Percentiles rank a stretch among this genome's conserved stretches.
These are phyloP conservation scores for Salmacisia buchloeana DNA, from an alignment of 1,284 basidiomycete genomes.

Conservation along the genomic window DNA sequence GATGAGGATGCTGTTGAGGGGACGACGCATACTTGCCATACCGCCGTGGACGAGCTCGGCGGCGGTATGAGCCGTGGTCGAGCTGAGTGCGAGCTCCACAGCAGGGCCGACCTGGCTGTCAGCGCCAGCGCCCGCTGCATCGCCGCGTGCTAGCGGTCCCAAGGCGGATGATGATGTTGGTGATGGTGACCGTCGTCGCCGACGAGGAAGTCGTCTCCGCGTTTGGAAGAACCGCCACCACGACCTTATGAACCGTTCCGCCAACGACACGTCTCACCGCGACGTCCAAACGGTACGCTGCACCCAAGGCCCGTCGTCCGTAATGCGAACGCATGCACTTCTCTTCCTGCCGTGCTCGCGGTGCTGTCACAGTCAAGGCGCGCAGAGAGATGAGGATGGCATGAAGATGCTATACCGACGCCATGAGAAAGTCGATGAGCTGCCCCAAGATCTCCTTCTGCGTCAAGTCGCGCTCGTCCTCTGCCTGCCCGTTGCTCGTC, in stretches of 20 bases:
- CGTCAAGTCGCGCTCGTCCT: background rate
- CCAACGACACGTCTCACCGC: too few species aligned
- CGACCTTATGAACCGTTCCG: too few species aligned
- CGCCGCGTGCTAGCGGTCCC: background rate
- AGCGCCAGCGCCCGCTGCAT: too few species aligned
- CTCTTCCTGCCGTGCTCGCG: background rate
- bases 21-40: too few species aligned
- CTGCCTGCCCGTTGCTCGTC: background rate
- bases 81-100: background rate
- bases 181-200: too few species aligned
- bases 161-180: background rate
- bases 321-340: too few species aligned
- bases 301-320: too few species aligned
- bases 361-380: too few species aligned
- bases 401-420: background rate
- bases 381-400: background rate
- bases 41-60: background rate
- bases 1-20: too few species aligned
- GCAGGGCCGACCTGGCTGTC: background rate
- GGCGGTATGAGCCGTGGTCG: background rate
- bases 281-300: too few species aligned
- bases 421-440: background rate
- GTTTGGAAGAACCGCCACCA: too few species aligned
- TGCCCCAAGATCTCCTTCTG: conserved; percentile 7
- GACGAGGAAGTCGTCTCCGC: too few species aligned